These are phyloP conservation scores for Epichloe sp. DNA, from an alignment of 2,329 filamentous ascomycete species.

Conservation along the genomic window DNA sequence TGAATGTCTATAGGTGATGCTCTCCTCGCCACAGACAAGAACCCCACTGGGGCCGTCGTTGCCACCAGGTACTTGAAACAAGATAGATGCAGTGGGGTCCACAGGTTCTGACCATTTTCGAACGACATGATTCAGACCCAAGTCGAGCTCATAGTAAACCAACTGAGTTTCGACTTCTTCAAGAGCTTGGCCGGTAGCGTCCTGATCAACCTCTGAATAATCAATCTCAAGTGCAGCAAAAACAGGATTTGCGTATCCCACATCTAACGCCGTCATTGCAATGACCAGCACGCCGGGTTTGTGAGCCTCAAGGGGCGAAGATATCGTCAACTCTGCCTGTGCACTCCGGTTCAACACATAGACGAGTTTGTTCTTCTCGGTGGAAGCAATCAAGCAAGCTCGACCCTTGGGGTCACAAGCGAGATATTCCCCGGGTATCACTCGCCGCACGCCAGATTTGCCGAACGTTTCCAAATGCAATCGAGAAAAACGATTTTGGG, in stretches of 20 bases:
- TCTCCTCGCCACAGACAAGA: slow-evolving; percentile 86
- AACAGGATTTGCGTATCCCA: slow-evolving; percentile 92
- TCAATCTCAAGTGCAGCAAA: slow-evolving; percentile 93
- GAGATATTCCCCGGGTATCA: slow-evolving; percentile 95
- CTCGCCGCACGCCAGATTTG: slow-evolving; percentile 87
- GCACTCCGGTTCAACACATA: slow-evolving; percentile 95
- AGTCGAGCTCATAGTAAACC: slow-evolving; percentile 94
- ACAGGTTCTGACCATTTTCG: slow-evolving; percentile 93
- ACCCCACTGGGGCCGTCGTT: slow-evolving; percentile 90
- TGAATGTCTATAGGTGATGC: slow-evolving; percentile 91
- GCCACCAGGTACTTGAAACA: slow-evolving; percentile 93
- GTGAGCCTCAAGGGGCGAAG: slow-evolving; percentile 91
- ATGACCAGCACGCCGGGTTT: slow-evolving; percentile 86
- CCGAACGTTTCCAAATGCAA: slow-evolving; percentile 96
- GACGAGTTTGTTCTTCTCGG: slow-evolving; percentile 99
- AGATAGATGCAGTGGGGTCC: slow-evolving; percentile 72
- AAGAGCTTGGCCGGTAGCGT: slow-evolving; percentile 71
- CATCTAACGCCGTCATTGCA: slow-evolving; percentile 76
- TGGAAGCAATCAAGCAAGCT: slow-evolving; percentile 83
- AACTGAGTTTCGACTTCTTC: slow-evolving; percentile 77
- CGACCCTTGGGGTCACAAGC: slow-evolving; percentile 91
- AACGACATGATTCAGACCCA: slow-evolving; percentile 94
- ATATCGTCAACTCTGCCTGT: slow-evolving; percentile 90
- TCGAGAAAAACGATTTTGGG: slow-evolving; percentile 75
- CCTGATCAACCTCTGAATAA: slow-evolving; percentile 82